Evolutionary conservation across 2,329 filamentous ascomycete genomes (phyloP).

Genomic region (Colletotrichum sublineola): DNA sequence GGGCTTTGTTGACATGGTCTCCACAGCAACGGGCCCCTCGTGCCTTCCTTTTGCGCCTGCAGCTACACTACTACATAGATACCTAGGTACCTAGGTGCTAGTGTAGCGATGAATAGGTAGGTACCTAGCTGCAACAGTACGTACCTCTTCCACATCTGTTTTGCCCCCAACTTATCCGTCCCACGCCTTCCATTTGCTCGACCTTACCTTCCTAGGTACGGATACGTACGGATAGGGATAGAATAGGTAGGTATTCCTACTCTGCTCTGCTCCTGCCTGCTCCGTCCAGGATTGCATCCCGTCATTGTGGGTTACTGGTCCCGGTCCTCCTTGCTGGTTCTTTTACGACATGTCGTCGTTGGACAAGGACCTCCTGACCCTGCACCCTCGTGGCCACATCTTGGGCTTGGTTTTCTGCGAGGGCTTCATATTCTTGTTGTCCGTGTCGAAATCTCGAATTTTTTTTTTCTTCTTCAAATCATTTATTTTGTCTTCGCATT

Average conservation of each 20-base stretch:
- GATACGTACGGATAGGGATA: no score
- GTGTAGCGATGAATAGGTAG: no score
- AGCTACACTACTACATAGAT: neutral
- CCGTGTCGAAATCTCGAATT: neutral
- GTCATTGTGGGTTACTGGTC: slow-evolving; percentile 20
- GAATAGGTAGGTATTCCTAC: no score
- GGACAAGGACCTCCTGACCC: slow-evolving; percentile 20
- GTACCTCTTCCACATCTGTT: neutral
- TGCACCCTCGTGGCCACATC: slow-evolving; percentile 12
- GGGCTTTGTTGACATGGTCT: slow-evolving; percentile 51
- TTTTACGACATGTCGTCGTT: slow-evolving; percentile 7
- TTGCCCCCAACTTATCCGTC: no score
- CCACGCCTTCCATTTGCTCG: neutral
- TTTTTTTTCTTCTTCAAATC: neutral
- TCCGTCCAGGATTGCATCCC: neutral
- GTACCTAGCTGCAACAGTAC: neutral
- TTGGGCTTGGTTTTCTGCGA: slow-evolving; percentile 27
- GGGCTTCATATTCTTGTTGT: neutral
- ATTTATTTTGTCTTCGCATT: neutral
- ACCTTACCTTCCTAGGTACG: no score
- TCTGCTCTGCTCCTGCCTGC: neutral
- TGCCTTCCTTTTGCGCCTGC: slow-evolving; percentile 10
- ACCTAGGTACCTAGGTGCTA: no score
- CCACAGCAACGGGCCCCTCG: slow-evolving; percentile 50
- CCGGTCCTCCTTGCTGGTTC: slow-evolving; percentile 2